Evolutionary conservation across 768 basidiomycete species (phyloP).

Genomic region (Collybia nuda): DNA sequence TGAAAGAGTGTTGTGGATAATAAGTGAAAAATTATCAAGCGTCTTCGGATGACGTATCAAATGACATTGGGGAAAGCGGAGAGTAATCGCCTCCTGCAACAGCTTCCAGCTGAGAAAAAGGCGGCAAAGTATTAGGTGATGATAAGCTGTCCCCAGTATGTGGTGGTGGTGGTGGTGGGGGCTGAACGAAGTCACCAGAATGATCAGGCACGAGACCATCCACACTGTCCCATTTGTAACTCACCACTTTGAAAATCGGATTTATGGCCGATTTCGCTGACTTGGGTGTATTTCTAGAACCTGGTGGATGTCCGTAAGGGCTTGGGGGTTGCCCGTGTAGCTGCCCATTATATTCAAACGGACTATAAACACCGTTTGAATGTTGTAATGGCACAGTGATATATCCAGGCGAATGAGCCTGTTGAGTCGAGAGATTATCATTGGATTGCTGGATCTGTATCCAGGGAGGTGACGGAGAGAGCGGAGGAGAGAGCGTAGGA

Average conservation of each 20-base stretch:
- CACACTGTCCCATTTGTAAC: constrained; percentile 45
- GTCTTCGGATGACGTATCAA: constrained; percentile 45
- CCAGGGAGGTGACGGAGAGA: constrained; percentile 54
- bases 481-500: constrained; percentile 53
- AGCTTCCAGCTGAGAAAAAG: constrained; percentile 81
- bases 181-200: constrained; percentile 37
- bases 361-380: constrained; percentile 40
- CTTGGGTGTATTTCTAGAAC: constrained; percentile 60
- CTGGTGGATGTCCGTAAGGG: constrained; percentile 58
- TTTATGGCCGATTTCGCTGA: constrained; percentile 74
- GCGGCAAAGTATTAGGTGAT: constrained; percentile 31
- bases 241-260: constrained; percentile 89
- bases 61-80: constrained; percentile 76
- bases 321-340: constrained; percentile 52
- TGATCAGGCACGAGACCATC: constrained; percentile 34
- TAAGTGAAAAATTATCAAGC: constrained; percentile 28
- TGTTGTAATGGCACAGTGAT: constrained; percentile 31
- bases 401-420: constrained; percentile 36
- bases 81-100: constrained; percentile 77
- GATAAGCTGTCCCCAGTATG: constrained; percentile 29
- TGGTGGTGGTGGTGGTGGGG: constrained; percentile 55
- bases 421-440: constrained; percentile 29
- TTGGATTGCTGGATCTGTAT: constrained; percentile 43
- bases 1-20: constrained; percentile 20
- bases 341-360: constrained; percentile 54